phyloP scores from a whole-genome alignment of 768 basidiomycete genomes.

The Mrakia blollopis region DNA sequence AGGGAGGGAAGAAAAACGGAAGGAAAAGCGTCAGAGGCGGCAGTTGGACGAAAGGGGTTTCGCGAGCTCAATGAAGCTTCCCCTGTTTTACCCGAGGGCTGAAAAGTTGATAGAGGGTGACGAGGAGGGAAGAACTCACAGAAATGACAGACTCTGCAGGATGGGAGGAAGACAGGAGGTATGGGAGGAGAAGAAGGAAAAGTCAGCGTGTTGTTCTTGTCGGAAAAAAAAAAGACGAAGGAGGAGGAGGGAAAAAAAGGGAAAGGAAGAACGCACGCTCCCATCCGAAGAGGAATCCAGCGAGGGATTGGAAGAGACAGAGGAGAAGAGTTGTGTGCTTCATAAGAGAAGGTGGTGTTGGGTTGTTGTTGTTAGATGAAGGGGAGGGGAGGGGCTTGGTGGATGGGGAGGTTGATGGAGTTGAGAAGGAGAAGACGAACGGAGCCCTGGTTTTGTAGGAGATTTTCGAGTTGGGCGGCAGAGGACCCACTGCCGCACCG shows the following conservation, averaged over 20 bases:
- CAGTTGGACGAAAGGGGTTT: background rate
- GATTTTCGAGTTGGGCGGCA: too few species aligned
- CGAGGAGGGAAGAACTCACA: background rate
- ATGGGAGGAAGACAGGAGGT: background rate
- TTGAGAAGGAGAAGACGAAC: background rate
- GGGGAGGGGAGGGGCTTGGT: background rate
- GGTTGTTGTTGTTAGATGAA: background rate
- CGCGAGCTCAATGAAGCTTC: background rate
- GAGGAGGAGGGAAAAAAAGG: too few species aligned
- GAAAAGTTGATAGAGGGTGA: too few species aligned
- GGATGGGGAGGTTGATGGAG: background rate
- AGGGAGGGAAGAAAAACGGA: background rate
- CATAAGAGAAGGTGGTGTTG: background rate
- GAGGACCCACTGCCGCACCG: background rate
- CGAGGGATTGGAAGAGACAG: constrained; percentile 33
- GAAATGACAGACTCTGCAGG: constrained; percentile 20
- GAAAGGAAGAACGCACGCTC: constrained; percentile 19
- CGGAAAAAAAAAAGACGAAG: too few species aligned
- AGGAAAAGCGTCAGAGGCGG: background rate
- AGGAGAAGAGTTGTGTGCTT: constrained; percentile 32
- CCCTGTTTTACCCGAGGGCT: background rate
- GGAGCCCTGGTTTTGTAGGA: background rate
- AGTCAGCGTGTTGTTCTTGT: background rate
- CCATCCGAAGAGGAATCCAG: constrained; percentile 34
- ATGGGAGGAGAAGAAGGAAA: background rate